Evolutionary conservation across 139 green algal species (phyloP).

Genomic region (Volvox reticuliferus): DNA sequence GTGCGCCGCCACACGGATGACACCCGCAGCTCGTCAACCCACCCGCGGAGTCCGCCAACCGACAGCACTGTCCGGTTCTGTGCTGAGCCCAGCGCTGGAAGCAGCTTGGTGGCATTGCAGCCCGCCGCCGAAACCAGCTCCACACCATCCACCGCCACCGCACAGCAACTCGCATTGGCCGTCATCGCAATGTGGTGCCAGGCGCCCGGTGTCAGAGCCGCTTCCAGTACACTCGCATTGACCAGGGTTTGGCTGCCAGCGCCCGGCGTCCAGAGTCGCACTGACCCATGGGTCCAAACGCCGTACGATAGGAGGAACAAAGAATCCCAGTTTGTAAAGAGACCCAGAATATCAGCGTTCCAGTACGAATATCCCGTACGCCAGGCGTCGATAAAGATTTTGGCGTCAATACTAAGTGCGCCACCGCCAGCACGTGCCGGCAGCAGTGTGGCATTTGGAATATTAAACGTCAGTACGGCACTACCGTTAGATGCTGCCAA

Average conservation of each 20-base stretch:
- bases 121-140: background rate
- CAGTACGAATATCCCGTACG: conserved; percentile 14
- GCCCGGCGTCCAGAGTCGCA: background rate
- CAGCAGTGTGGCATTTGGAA: background rate
- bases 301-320: conserved; percentile 5
- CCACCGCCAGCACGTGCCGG: background rate
- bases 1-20: background rate
- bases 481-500: background rate
- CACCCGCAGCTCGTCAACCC: conserved; percentile 45
- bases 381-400: conserved; percentile 32
- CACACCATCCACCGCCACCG: conserved; percentile 37
- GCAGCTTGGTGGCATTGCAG: conserved; percentile 33
- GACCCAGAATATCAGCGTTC: conserved; percentile 13
- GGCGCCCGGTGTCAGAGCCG: background rate
- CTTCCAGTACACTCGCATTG: conserved; percentile 10
- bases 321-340: conserved; percentile 26
- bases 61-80: background rate
- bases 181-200: conserved; percentile 47
- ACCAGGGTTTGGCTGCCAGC: background rate
- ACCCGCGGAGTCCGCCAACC: conserved; percentile 33
- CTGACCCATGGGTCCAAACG: background rate
- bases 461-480: background rate
- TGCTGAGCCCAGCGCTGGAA: background rate
- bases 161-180: conserved; percentile 32
- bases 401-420: conserved; percentile 25